Conservation (phyloP, 495 filamentous ascomycete genomes). For the Lasiosphaeriaceae sp. region DNA sequence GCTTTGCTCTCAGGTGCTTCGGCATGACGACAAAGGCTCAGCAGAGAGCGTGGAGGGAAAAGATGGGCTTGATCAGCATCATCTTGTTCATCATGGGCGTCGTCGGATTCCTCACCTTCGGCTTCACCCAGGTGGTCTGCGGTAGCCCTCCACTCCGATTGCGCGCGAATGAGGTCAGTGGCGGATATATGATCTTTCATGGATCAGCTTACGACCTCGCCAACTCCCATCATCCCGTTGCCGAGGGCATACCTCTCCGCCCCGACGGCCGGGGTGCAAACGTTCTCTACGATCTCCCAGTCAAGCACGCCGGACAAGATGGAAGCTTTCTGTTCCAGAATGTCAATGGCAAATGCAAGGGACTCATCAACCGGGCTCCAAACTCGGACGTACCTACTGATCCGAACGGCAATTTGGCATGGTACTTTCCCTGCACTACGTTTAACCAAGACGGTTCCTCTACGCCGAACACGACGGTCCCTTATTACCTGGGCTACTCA, state of each 20-base stretch:
- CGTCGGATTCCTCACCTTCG: constrained; percentile 96
- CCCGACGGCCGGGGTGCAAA: constrained; percentile 52
- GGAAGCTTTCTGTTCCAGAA: constrained; percentile 98
- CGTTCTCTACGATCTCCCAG: constrained; percentile 78
- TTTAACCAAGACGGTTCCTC: constrained; percentile 93
- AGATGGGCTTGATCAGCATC: constrained; percentile 94
- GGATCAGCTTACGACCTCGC: constrained; percentile 80
- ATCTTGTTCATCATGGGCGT: constrained; percentile 83
- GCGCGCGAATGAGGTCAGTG: constrained; percentile 72
- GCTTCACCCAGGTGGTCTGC: constrained; percentile 89
- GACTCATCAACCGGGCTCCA: constrained; percentile 66
- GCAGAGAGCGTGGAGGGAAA: constrained; percentile 94
- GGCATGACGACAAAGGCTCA: constrained; percentile 86
- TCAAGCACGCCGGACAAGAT: constrained; percentile 79
- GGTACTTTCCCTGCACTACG: constrained; percentile 92
- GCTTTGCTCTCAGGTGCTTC: constrained; percentile 76
- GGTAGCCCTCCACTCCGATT: constrained; percentile 62
- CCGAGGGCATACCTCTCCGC: constrained; percentile 64
- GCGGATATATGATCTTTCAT: constrained; percentile 93
- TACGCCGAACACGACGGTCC: constrained; percentile 65
- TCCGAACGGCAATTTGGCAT: constrained; percentile 68
- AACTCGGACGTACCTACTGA: constrained; percentile 79
- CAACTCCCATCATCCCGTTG: constrained; percentile 69
- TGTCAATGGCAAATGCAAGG: constrained; percentile 97
- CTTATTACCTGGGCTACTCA: constrained; percentile 77